Base-by-base conservation (phyloP, 345 rosid species). In the Populus davidiana region DNA sequence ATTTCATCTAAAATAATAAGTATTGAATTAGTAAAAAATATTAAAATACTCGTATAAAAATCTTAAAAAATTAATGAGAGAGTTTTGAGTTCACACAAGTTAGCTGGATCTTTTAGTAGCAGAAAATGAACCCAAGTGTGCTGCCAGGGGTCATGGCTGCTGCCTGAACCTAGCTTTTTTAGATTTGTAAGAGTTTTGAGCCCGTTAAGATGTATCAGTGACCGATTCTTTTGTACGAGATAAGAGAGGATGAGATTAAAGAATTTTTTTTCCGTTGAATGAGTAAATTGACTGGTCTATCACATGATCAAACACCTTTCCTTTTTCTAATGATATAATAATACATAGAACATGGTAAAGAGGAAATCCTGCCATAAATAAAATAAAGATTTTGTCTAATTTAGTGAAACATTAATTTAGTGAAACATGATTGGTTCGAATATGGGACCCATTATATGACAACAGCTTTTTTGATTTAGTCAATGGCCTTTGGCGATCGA, bases 41-140 rank as follows among this genome's bases (percentile, higher is more conserved):
- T 33, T 33, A 0, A 33, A 33, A 0, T 0, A 33, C 36, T 33
- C 36, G 0, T 33, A 0, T 33, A 0, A 0, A 33, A 0, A 33
- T 33, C 0, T 33, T 0, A 33, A 33, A 33, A 33, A 33, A 33
- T 33, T 33, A 33, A 0, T 33, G 0, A 4, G 5, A 4, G 0
- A 33, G 5, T 33, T 0, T 33, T 33, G 4, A 0, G 36, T 33
- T 33, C 5, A 33, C 5, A 0, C 36, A 33, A 4, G 0, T 33
- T 33, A 5, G 5, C 5, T 4, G 0, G 0, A 0, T 0, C 5
- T 33, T 33, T 33, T 33, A 33, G 35, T 0, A 33, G 36, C 5
- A 0, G 1, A 33, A 33, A 33, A 33, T 33, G 5, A 33, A 33
- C 0, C 36, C 0, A 33, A 33, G 5, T 33, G 0, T 4, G 5